Base-by-base conservation (phyloP, 176 grass and related monocot species). In the Poa pratensis region DNA sequence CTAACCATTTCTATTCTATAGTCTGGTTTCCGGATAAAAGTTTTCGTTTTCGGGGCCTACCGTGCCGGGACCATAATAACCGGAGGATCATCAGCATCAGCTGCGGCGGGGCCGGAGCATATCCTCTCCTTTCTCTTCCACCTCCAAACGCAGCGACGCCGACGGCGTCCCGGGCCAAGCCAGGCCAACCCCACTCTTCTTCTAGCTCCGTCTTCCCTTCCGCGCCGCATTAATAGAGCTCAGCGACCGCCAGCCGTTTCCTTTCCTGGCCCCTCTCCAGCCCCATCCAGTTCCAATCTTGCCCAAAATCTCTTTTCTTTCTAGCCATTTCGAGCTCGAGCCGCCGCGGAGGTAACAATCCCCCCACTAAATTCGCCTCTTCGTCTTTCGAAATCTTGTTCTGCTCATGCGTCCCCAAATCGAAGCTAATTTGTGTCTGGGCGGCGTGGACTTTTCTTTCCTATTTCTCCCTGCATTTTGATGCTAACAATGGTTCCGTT, bases 141-240 rank as follows among this genome's bases (percentile, higher is more conserved):
- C 50, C 26, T 48, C 72, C 81, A 49, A 9, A 32, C 22, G 3
- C 48, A 49, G 61, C 69, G 76, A 89, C 57, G 3, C 14, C 12
- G 61, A 71, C 78, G 16, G 27, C 53, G 50, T 57, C 50, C 23
- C 1, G 1, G 39, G 39, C 39, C 39, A 6, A 35, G 34, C 34
- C 34, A 4, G 34, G 34, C 34, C 34, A 12, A 11, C 45, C 43
- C 45, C 45, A 12, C 45, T 46, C 45, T 12, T 46, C 45, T 43
- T 42, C 40, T 37, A 37, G 35, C 39, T 11, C 42, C 69, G 4
- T 57, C 17, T 24, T 7, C 75, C 54, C 39, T 71, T 45, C 45
- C 62, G 46, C 62, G 18, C 49, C 48, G 14, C 72, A 69, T 70
- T 76, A 82, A 76, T 75, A 82, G 30, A 75, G 68, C 71, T 74